These are phyloP conservation scores for Eucalyptus microcorys DNA, from an alignment of 345 rosid species.

Conservation along the genomic window DNA sequence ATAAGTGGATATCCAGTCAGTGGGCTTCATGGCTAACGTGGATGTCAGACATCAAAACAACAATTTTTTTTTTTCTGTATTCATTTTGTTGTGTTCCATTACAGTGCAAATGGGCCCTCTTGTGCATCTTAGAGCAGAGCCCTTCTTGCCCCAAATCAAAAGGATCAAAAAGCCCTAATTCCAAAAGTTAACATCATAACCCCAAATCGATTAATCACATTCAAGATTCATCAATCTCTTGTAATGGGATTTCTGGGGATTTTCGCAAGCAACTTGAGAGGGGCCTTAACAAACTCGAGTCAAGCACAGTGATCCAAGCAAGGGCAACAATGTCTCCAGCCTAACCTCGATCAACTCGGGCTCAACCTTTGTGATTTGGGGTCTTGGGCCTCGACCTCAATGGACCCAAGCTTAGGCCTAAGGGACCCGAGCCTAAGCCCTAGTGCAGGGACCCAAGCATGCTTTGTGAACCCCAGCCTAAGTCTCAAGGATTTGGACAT, in stretches of 20 bases:
- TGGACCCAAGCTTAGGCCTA: background rate
- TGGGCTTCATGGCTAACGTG: background rate
- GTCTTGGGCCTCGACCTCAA: accelerated
- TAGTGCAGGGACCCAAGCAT: background rate
- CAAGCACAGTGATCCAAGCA: background rate
- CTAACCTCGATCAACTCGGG: accelerated
- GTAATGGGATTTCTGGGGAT: background rate
- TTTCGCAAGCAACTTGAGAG: background rate
- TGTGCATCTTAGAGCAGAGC: background rate
- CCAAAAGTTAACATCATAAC: background rate
- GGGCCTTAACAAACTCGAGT: background rate
- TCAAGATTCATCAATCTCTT: background rate
- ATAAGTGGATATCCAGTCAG: background rate
- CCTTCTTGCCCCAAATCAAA: background rate
- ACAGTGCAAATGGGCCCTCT: background rate
- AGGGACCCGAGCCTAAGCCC: background rate
- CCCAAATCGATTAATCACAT: background rate
- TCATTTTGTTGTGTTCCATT: background rate
- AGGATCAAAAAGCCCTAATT: background rate
- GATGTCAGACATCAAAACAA: background rate
- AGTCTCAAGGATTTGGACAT: background rate
- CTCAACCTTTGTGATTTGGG: background rate
- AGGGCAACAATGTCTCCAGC: background rate
- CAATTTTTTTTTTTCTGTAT: too few relatives aligned
- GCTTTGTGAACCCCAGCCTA: background rate